Conservation (phyloP, 495 filamentous ascomycete species). For the Lophiostoma macrostomum region DNA sequence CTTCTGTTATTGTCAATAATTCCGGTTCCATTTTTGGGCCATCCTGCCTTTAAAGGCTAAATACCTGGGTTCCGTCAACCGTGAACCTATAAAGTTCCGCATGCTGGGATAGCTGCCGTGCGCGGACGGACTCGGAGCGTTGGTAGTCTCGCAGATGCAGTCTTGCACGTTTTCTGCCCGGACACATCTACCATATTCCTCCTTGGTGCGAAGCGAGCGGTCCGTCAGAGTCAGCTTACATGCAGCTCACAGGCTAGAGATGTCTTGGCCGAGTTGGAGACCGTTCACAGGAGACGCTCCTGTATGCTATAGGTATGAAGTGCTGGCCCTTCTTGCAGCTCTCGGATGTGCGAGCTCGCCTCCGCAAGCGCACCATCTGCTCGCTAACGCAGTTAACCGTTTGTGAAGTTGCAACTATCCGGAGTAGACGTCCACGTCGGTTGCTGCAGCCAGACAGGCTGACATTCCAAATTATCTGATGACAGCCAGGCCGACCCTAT, state of each 20-base stretch:
- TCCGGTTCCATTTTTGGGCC: constrained; percentile 32
- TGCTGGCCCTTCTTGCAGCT: no score
- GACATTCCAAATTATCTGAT: constrained; percentile 9
- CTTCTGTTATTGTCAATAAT: constrained; percentile 37
- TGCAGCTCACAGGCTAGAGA: constrained; percentile 20
- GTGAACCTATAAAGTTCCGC: constrained; percentile 24
- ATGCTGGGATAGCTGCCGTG: constrained; percentile 5
- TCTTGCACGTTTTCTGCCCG: constrained; percentile 17
- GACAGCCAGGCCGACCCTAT: background rate
- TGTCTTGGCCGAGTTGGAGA: constrained; percentile 6
- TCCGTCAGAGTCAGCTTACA: constrained; percentile 27
- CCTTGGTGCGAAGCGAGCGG: constrained; percentile 13
- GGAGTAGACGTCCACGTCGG: no score
- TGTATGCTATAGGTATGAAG: constrained; percentile 12
- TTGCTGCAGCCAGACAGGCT: no score
- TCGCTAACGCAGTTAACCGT: no score
- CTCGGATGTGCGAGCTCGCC: no score
- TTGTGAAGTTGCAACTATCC: no score
- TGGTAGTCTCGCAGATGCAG: background rate
- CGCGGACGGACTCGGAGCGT: constrained; percentile 15
- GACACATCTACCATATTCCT: constrained; percentile 1
- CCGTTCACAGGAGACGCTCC: constrained; percentile 3
- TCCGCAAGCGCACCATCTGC: no score
- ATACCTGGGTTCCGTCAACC: constrained; percentile 16
- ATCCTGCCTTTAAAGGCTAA: constrained; percentile 30